Conservation (phyloP, 768 basidiomycete genomes). For the Thelephora ganbajun region DNA sequence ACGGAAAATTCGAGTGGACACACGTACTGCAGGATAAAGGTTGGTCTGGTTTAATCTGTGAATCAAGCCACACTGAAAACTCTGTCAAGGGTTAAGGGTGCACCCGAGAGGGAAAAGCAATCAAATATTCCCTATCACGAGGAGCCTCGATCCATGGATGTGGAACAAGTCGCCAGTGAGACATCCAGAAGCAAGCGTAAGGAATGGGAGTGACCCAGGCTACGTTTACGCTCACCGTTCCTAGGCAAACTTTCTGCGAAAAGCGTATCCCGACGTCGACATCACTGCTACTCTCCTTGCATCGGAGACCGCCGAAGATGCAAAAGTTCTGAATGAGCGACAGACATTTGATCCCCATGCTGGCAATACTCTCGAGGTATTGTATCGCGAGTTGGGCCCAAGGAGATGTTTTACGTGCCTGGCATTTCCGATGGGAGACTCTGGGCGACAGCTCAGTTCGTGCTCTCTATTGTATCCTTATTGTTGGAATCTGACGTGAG, state of each 20-base stretch:
- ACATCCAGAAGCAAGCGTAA: slow-evolving; percentile 33
- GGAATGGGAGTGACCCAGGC: slow-evolving; percentile 31
- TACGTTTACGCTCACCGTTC: neutral
- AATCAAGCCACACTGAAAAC: neutral
- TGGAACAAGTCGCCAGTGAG: slow-evolving; percentile 19
- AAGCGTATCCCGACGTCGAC: slow-evolving; percentile 59
- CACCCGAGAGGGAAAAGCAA: slow-evolving; percentile 18
- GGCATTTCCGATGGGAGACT: slow-evolving; percentile 54
- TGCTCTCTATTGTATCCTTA: neutral
- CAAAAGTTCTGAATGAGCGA: slow-evolving; percentile 19
- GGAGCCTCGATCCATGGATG: slow-evolving; percentile 19
- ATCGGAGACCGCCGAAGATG: slow-evolving; percentile 37
- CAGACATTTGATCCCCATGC: slow-evolving; percentile 39
- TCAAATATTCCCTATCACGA: slow-evolving; percentile 47
- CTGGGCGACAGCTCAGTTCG: slow-evolving; percentile 47
- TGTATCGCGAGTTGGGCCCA: slow-evolving; percentile 17
- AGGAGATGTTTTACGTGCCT: slow-evolving; percentile 20
- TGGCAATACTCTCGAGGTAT: slow-evolving; percentile 37
- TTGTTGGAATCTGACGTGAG: slow-evolving; percentile 1
- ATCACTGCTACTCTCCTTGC: slow-evolving; percentile 55
- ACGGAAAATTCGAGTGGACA: slow-evolving; percentile 39
- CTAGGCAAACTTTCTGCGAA: slow-evolving; percentile 61
- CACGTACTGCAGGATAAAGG: slow-evolving; percentile 20
- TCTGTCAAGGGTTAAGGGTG: slow-evolving; percentile 18
- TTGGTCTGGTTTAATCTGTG: slow-evolving; percentile 12